Conservation (phyloP, 257 asterid species). For the Fraxinus anomala region DNA sequence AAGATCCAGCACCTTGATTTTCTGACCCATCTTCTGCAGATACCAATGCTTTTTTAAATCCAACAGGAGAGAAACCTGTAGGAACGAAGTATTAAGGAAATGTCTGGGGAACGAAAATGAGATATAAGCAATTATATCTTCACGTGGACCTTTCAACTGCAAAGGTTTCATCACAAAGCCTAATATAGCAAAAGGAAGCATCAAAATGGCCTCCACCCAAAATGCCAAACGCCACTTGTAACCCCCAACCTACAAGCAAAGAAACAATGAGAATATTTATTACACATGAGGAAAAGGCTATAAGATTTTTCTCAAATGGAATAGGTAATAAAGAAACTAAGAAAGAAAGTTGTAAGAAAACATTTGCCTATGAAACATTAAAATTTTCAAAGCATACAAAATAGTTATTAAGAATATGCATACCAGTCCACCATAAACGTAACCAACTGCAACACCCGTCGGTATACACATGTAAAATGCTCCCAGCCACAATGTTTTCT, state of each 20-base stretch:
- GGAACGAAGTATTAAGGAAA: conserved; percentile 36
- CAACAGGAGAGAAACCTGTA: conserved; percentile 69
- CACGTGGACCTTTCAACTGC: conserved; percentile 72
- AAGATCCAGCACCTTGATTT: conserved; percentile 53
- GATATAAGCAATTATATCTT: conserved; percentile 22
- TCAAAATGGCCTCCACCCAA: conserved; percentile 75
- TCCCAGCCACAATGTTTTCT: conserved; percentile 96
- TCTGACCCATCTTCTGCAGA: conserved; percentile 43
- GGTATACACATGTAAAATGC: conserved; percentile 98
- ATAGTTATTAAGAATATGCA: conserved; percentile 32
- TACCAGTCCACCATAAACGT: conserved; percentile 95
- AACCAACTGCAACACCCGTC: conserved; percentile 85
- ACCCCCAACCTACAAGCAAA: conserved; percentile 54
- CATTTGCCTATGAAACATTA: background rate
- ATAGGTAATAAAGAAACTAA: conserved; percentile 2
- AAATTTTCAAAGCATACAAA: background rate
- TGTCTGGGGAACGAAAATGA: conserved; percentile 19
- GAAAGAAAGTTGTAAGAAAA: conserved; percentile 18
- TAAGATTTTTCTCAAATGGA: background rate
- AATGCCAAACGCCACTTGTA: conserved; percentile 89
- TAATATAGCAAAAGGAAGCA: conserved; percentile 87
- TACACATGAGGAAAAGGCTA: background rate
- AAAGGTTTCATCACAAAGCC: conserved; percentile 90
- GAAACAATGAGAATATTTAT: conserved; percentile 14
- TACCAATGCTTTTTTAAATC: conserved; percentile 47